phyloP scores from a whole-genome alignment of 2,329 filamentous ascomycete species.

The Epicoccum nigrum region DNA sequence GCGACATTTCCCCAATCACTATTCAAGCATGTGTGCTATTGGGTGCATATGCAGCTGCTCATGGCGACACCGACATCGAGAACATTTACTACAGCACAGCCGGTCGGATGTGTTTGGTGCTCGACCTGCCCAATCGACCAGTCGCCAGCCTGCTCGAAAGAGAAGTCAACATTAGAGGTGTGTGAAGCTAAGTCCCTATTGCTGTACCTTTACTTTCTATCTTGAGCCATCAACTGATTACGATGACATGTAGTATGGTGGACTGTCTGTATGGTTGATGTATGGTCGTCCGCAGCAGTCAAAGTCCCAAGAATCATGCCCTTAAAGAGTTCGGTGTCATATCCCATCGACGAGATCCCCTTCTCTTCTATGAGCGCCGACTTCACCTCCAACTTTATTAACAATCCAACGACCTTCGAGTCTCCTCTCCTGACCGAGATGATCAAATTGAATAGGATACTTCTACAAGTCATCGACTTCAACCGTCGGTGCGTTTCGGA shows the following conservation, averaged over 20 bases:
- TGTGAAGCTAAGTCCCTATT: background rate
- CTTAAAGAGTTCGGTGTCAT: conserved; percentile 23
- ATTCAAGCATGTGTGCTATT: conserved; percentile 29
- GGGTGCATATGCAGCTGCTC: conserved; percentile 32
- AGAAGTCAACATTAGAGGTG: conserved; percentile 31
- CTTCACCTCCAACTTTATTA: conserved; percentile 16
- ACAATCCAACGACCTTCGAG: conserved; percentile 14
- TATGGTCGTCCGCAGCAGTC: conserved; percentile 34
- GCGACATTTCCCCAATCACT: conserved; percentile 23
- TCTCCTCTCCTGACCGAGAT: conserved; percentile 34
- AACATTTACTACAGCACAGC: conserved; percentile 32
- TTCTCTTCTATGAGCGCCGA: conserved; percentile 27
- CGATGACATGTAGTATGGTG: conserved; percentile 21
- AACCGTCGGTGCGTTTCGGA: conserved; percentile 31
- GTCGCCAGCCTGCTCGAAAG: conserved; percentile 28
- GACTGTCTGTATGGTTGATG: conserved; percentile 34
- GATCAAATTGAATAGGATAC: conserved; percentile 32
- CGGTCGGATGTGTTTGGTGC: conserved; percentile 29
- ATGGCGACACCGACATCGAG: conserved; percentile 32
- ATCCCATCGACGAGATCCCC: conserved; percentile 31
- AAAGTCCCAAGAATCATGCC: conserved; percentile 32
- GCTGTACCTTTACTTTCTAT: background rate
- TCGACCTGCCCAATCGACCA: conserved; percentile 29
- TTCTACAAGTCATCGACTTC: conserved; percentile 32
- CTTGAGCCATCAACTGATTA: background rate